Evolutionary conservation across 257 asterid species (phyloP).

Genomic region (Solanum medicagineum): DNA sequence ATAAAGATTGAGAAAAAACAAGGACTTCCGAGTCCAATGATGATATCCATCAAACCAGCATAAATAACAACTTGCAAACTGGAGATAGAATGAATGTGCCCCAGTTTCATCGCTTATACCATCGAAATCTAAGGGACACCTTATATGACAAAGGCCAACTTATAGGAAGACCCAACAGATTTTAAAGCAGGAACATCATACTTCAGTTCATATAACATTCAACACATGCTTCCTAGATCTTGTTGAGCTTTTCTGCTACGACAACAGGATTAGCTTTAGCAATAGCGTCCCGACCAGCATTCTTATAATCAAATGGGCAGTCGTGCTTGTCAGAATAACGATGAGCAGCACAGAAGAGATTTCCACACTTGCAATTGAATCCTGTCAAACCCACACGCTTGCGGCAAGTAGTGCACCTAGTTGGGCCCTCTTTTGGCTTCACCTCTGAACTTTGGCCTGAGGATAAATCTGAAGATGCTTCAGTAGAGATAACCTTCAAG

Average conservation of each 20-base stretch:
- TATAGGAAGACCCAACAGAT: not conserved
- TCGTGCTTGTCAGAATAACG: slow-evolving; percentile 53
- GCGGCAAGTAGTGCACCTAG: slow-evolving; percentile 37
- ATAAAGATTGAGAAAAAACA: not conserved
- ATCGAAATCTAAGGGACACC: not conserved
- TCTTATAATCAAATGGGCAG: slow-evolving; percentile 42
- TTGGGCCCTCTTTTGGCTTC: slow-evolving; percentile 33
- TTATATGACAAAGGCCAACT: not conserved
- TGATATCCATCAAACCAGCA: not conserved
- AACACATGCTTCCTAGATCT: slow-evolving; percentile 19
- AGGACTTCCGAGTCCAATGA: not conserved
- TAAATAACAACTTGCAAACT: not conserved
- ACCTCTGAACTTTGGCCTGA: slow-evolving; percentile 14
- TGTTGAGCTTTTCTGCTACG: slow-evolving; percentile 45
- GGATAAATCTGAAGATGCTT: slow-evolving; percentile 7
- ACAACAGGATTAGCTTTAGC: slow-evolving; percentile 50
- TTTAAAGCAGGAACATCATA: not conserved
- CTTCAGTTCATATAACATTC: not conserved
- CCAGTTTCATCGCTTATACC: not conserved
- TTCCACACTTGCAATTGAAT: slow-evolving; percentile 42
- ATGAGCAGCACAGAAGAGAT: slow-evolving; percentile 39
- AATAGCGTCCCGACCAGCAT: slow-evolving; percentile 40
- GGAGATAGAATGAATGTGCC: not conserved
- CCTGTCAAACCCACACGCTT: slow-evolving; percentile 57
- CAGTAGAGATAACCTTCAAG: slow-evolving; percentile 11